Evolutionary conservation across 768 basidiomycete species (phyloP).

Genomic region (Suillus hirtellus): DNA sequence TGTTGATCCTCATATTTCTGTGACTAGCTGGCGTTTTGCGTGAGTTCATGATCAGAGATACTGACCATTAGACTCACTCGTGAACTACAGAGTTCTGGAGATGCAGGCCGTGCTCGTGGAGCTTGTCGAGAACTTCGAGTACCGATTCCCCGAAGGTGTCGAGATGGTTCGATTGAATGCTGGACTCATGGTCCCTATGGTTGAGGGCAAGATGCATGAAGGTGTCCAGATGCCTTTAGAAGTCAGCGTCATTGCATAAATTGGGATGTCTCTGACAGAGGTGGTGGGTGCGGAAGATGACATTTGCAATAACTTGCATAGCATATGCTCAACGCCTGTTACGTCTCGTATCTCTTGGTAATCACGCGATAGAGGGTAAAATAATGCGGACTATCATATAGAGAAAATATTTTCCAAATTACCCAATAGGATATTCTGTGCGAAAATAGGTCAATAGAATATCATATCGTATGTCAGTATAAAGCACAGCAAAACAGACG

Average conservation of each 20-base stretch:
- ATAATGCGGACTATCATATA: no score
- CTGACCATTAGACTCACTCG: background rate
- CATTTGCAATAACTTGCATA: background rate
- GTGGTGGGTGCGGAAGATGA: background rate
- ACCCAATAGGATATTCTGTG: no score
- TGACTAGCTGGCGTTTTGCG: slow-evolving; percentile 17
- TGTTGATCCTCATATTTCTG: background rate
- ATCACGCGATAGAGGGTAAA: no score
- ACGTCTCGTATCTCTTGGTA: background rate
- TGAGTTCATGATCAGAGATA: slow-evolving; percentile 7
- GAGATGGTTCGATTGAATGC: slow-evolving; percentile 33
- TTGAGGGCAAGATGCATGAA: slow-evolving; percentile 25
- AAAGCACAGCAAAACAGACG: no score
- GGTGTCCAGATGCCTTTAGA: slow-evolving; percentile 38
- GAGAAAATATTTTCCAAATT: no score
- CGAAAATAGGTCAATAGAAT: no score
- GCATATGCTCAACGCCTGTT: background rate
- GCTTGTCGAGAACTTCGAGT: slow-evolving; percentile 38
- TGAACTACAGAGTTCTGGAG: slow-evolving; percentile 30
- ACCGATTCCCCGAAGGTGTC: slow-evolving; percentile 32
- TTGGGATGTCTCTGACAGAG: background rate
- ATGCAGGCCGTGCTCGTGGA: slow-evolving; percentile 36
- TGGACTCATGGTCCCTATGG: slow-evolving; percentile 36
- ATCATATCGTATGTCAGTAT: no score
- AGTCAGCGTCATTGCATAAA: slow-evolving; percentile 21